Evolutionary conservation across 768 basidiomycete genomes (phyloP).

Genomic region (Boletus sensibilis): DNA sequence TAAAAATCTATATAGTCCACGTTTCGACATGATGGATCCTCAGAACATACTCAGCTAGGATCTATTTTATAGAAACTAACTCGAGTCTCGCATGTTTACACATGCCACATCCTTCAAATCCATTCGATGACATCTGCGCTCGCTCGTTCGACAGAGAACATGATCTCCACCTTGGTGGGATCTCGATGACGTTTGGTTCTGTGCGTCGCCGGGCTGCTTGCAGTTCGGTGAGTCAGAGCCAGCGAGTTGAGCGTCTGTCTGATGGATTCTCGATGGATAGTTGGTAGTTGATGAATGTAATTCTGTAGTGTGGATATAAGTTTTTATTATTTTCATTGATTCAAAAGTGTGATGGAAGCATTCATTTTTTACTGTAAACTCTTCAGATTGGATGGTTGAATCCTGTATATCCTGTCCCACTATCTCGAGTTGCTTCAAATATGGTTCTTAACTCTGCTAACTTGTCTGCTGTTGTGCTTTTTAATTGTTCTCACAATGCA

Average conservation of each 20-base stretch:
- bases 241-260: constrained; percentile 63
- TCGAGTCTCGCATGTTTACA: constrained; percentile 78
- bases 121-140: constrained; percentile 67
- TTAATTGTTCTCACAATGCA: too few relatives aligned
- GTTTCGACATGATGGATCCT: constrained; percentile 31
- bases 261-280: constrained; percentile 45
- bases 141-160: constrained; percentile 71
- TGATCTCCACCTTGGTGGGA: constrained; percentile 35
- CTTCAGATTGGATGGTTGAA: too few relatives aligned
- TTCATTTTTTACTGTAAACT: too few relatives aligned
- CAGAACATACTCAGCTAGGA: constrained; percentile 81
- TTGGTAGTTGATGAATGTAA: too few relatives aligned
- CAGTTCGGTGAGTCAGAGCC: constrained; percentile 33
- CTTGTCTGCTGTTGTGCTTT: too few relatives aligned
- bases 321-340: too few relatives aligned
- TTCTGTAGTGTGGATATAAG: too few relatives aligned
- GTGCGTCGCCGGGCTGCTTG: constrained; percentile 29
- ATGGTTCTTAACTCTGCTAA: too few relatives aligned
- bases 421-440: too few relatives aligned
- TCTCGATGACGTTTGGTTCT: constrained; percentile 67
- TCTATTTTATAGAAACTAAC: constrained; percentile 80
- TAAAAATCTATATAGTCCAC: constrained; percentile 34
- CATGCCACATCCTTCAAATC: constrained; percentile 72
- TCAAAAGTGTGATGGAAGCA: too few relatives aligned
- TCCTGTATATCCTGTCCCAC: too few relatives aligned